phyloP scores from a whole-genome alignment of 2,329 filamentous ascomycete genomes.

The Xylariomycetidae sp. region DNA sequence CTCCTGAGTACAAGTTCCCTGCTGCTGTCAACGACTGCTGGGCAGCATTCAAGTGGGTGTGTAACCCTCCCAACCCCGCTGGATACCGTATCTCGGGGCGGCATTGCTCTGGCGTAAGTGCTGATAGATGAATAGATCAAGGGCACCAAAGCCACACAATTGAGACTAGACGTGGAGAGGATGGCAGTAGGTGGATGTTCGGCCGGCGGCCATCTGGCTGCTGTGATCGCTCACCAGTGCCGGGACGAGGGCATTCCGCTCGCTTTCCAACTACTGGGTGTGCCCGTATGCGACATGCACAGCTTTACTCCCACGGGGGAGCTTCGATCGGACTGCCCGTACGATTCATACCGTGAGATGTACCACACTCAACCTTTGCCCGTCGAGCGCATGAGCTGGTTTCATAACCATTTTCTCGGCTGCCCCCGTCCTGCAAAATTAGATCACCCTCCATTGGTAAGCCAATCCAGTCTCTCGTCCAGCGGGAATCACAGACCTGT shows the following conservation, averaged over 20 bases:
- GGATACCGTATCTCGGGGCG: too few species aligned
- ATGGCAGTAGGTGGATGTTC: constrained; percentile 35
- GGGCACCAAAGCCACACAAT: neutral
- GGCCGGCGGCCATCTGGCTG: constrained; percentile 36
- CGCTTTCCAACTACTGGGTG: constrained; percentile 32
- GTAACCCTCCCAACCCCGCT: too few species aligned
- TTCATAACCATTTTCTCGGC: too few species aligned
- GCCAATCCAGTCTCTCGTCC: neutral
- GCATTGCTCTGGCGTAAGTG: too few species aligned
- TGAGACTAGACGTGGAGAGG: neutral
- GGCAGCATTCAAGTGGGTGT: constrained; percentile 1
- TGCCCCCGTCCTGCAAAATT: too few species aligned
- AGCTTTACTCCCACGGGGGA: constrained; percentile 28
- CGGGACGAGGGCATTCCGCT: constrained; percentile 33
- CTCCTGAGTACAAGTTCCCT: constrained; percentile 1
- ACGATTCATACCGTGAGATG: constrained; percentile 34
- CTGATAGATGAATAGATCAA: too few species aligned
- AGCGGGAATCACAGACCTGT: neutral
- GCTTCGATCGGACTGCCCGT: constrained; percentile 34
- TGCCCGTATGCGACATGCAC: constrained; percentile 34
- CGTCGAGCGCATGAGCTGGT: constrained; percentile 37
- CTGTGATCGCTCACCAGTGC: constrained; percentile 33
- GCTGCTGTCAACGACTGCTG: constrained; percentile 1
- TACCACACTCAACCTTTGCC: constrained; percentile 37
- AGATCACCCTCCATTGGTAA: constrained; percentile 1